phyloP scores from a whole-genome alignment of 2,329 filamentous ascomycete genomes.

The Achaetomium macrosporum region DNA sequence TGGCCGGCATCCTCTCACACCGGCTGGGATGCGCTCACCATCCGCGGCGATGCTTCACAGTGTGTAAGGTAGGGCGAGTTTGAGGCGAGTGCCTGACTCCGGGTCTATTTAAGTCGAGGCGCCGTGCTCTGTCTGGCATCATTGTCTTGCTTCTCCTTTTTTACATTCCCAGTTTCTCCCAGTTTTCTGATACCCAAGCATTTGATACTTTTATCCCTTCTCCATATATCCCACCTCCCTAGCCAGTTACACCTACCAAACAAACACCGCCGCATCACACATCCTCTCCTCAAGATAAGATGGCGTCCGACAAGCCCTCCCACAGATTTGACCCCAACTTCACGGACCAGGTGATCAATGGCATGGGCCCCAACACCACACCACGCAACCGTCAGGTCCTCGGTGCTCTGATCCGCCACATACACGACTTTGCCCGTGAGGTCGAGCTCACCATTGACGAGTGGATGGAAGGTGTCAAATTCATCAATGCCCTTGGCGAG shows the following conservation, averaged over 20 bases:
- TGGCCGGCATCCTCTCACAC: constrained; percentile 21
- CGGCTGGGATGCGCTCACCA: constrained; percentile 15
- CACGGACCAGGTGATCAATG: constrained; percentile 65
- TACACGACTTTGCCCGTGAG: constrained; percentile 78
- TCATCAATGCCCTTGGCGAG: constrained; percentile 63
- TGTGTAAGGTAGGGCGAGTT: constrained; percentile 1
- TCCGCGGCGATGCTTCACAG: constrained; percentile 1
- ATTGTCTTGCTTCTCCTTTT: background rate
- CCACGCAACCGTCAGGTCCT: constrained; percentile 65
- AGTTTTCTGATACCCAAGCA: background rate
- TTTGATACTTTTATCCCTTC: background rate
- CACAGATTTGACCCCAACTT: constrained; percentile 67
- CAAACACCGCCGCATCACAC: constrained; percentile 10
- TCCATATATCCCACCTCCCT: background rate
- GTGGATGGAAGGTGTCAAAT: constrained; percentile 59
- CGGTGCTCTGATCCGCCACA: constrained; percentile 61
- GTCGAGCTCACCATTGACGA: constrained; percentile 74
- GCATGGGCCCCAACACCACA: constrained; percentile 65
- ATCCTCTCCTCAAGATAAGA: constrained; percentile 13
- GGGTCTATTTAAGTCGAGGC: constrained; percentile 17
- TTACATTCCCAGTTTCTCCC: background rate
- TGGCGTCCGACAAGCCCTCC: constrained; percentile 26
- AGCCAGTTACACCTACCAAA: background rate
- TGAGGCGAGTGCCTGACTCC: background rate
- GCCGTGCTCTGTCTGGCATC: constrained; percentile 2